Percentiles rank a stretch among this genome's conserved stretches.
phyloP scores from a whole-genome alignment of 2,329 filamentous ascomycete genomes.

The Aspergillus bombycis region DNA sequence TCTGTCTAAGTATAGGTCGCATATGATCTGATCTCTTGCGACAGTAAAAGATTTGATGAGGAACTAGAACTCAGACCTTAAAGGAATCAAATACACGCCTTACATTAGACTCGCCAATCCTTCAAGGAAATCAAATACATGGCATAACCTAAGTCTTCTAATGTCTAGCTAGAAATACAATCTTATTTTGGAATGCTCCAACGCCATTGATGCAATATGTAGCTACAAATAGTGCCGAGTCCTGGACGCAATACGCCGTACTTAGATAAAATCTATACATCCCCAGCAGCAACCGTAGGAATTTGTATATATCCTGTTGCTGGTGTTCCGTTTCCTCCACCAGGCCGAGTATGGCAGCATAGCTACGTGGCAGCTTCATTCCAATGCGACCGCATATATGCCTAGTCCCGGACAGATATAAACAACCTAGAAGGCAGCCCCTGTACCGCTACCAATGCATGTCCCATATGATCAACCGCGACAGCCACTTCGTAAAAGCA shows the following conservation, averaged over 20 bases:
- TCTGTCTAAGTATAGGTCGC: background rate
- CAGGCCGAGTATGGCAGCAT: constrained; percentile 8
- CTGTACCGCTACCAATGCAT: constrained; percentile 34
- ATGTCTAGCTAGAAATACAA: constrained; percentile 4
- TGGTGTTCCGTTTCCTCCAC: background rate
- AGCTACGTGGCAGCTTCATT: constrained; percentile 12
- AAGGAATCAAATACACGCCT: background rate
- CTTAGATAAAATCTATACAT: constrained; percentile 17
- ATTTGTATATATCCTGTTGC: background rate
- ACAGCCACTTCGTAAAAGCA: constrained; percentile 29
- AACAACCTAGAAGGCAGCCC: constrained; percentile 1
- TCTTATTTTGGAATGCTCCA: background rate
- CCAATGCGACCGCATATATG: constrained; percentile 14
- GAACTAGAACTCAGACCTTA: background rate
- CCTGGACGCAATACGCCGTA: constrained; percentile 10
- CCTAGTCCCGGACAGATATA: constrained; percentile 13
- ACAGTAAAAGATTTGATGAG: background rate
- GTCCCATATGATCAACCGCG: constrained; percentile 25
- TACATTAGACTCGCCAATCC: background rate
- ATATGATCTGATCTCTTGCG: background rate
- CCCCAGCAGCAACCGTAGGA: constrained; percentile 5
- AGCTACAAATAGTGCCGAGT: constrained; percentile 12
- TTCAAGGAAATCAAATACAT: background rate
- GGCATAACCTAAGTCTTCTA: background rate
- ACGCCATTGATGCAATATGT: constrained; percentile 14